Evolutionary conservation across 768 basidiomycete species (phyloP), one percentile per base, ranked within the genome.

Genomic region (Auricularia sp.): DNA sequence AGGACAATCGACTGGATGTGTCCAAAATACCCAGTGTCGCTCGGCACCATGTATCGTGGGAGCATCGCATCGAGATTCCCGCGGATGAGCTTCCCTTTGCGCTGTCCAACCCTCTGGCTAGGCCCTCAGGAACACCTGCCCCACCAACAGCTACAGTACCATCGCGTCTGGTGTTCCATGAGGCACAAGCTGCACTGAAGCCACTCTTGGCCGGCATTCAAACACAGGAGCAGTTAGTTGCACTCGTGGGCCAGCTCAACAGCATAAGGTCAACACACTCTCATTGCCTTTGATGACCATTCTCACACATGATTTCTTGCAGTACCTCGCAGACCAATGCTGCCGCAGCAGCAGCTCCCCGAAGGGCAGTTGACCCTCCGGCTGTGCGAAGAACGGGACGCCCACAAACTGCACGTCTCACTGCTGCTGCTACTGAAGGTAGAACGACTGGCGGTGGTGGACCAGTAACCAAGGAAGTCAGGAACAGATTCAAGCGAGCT

Each of bases 141-240:
- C 67, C 62, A 33, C 65, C 67, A 29, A 75, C 74, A 14, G 64
- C 69, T 45, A 74, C 73, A 4, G 45, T 74, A 33, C 59, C 68
- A 7, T 68, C 73, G n/a, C 70, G 69, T 3, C 64, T 65, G 0
- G 70, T 72, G 14, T 71, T 68, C 51, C 69, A 71, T 39, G 68
- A 73, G 59, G 65, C 72, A 3, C 67, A 71, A 42, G 70, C 73
- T 10, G 70, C 70, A 1, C 59, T 75, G 7, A 65, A 71, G 16
- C 70, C 71, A 3, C 65, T 75, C 37, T 56, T 70, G 3, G 56
- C 35, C 35, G 65, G 66, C 16, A 64, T 73, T 33, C 72, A 72
- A 42, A 76, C 72, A 11, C 62, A 67, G 37, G 74, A 75, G 18
- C 66, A 76, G 29, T 66, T 76, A 8, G 69, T 73, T 10, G 63